phyloP scores from a whole-genome alignment of 2,329 filamentous ascomycete genomes.

The Fusarium siculi region DNA sequence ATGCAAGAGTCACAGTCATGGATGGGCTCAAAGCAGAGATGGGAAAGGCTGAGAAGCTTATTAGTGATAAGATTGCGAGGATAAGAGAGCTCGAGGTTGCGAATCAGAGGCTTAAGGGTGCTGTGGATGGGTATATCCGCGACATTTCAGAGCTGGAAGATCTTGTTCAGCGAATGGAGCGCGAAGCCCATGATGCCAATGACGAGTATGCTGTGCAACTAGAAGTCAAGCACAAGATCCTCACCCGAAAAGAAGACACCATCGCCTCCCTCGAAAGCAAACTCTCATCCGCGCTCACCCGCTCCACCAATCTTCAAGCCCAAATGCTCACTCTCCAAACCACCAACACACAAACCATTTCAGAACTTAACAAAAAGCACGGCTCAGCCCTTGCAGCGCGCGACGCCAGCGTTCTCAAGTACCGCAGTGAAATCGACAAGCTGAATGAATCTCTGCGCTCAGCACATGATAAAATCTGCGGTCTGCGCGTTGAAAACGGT shows the following conservation, averaged over 20 bases:
- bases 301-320: slow-evolving; percentile 51
- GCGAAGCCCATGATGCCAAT: slow-evolving; percentile 45
- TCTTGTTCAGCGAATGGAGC: slow-evolving; percentile 61
- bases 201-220: slow-evolving; percentile 49
- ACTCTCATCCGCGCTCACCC: slow-evolving; percentile 54
- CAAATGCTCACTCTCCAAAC: slow-evolving; percentile 54
- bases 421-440: slow-evolving; percentile 60
- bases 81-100: slow-evolving; percentile 61
- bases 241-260: slow-evolving; percentile 51
- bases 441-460: slow-evolving; percentile 57
- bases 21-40: slow-evolving; percentile 59
- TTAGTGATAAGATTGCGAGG: slow-evolving; percentile 52
- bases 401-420: slow-evolving; percentile 61
- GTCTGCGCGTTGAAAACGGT: slow-evolving; percentile 59
- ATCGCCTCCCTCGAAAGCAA: slow-evolving; percentile 57
- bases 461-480: slow-evolving; percentile 59
- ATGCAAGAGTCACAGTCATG: slow-evolving; percentile 62
- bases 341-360: slow-evolving; percentile 47
- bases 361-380: slow-evolving; percentile 53
- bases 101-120: slow-evolving; percentile 61
- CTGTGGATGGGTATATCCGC: slow-evolving; percentile 62
- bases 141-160: slow-evolving; percentile 65
- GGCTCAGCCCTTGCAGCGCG: slow-evolving; percentile 61
- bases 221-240: slow-evolving; percentile 48
- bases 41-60: slow-evolving; percentile 44